Evolutionary conservation across 306 rosid species (phyloP).

Genomic region (Purshia tridentata): DNA sequence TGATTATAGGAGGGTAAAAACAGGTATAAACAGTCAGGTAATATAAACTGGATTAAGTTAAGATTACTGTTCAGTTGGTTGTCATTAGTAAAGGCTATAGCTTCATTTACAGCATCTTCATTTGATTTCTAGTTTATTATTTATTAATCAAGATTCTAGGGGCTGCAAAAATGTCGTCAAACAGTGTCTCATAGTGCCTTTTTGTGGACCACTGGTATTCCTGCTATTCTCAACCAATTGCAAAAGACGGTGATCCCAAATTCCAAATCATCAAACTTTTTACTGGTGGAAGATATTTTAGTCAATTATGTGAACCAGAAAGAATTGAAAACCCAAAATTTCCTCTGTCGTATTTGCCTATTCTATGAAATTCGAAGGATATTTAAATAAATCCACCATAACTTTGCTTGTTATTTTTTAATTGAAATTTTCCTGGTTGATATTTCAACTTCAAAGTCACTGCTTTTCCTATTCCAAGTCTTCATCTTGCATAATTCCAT

Average conservation of each 20-base stretch:
- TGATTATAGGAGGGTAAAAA: too few relatives aligned
- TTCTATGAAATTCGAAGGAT: neutral
- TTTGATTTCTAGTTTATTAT: neutral
- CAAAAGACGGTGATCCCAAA: neutral
- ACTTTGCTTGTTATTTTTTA: neutral
- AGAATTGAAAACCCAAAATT: neutral
- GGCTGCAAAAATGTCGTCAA: neutral
- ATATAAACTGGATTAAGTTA: neutral
- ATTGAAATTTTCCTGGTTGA: neutral
- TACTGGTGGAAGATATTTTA: neutral
- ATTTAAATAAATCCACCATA: neutral
- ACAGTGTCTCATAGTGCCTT: neutral
- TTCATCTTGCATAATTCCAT: neutral
- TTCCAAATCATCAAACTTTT: neutral
- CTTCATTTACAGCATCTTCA: neutral
- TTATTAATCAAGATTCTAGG: neutral
- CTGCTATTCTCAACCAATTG: constrained; percentile 10
- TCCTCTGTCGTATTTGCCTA: neutral
- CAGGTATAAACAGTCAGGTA: too few relatives aligned
- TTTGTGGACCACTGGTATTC: neutral
- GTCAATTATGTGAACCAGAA: neutral
- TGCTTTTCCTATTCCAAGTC: neutral
- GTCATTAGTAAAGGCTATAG: neutral
- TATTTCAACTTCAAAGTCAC: neutral
- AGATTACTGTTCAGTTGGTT: neutral